Evolutionary conservation across 257 asterid species (phyloP).

Genomic region (Nyctanthes arbortristis): DNA sequence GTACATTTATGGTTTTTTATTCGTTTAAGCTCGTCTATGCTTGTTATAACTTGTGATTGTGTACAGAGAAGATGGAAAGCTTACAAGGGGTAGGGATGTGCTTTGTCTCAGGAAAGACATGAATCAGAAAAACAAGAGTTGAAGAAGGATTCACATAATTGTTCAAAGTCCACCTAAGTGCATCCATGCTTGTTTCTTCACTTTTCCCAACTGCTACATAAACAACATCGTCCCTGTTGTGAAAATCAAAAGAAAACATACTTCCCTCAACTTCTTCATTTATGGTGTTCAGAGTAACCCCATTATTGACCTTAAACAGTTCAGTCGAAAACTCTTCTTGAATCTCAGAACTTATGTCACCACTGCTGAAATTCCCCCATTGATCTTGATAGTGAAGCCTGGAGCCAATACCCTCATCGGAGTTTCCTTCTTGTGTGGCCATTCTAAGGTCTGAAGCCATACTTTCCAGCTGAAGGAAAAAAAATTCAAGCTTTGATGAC

Average conservation of each 20-base stretch:
- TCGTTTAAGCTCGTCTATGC: no score
- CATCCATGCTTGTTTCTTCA: conserved; percentile 52
- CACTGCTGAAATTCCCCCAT: conserved; percentile 6
- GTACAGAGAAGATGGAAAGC: not conserved
- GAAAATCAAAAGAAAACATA: conserved; percentile 30
- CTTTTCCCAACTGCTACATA: conserved; percentile 43
- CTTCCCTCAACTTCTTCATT: conserved; percentile 29
- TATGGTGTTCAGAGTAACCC: conserved; percentile 20
- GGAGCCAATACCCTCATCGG: not conserved
- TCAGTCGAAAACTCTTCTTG: conserved; percentile 22
- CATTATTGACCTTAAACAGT: not conserved
- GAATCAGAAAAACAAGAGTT: conserved; percentile 52
- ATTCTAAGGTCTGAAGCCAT: conserved; percentile 12
- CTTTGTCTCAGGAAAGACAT: conserved; percentile 62
- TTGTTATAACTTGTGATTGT: not conserved
- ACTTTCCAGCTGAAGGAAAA: not conserved
- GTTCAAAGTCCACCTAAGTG: conserved; percentile 48
- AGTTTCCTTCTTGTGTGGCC: not conserved
- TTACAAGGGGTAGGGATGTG: conserved; percentile 76
- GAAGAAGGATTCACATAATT: conserved; percentile 31
- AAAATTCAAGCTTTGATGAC: not conserved
- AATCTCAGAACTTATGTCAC: conserved; percentile 20
- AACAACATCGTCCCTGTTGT: conserved; percentile 26
- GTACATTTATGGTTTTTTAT: not conserved
- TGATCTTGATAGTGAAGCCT: not conserved